Percentiles rank a stretch among this genome's conserved stretches.
Conservation (phyloP, 2,329 filamentous ascomycete genomes). For the Penicillium sp. region DNA sequence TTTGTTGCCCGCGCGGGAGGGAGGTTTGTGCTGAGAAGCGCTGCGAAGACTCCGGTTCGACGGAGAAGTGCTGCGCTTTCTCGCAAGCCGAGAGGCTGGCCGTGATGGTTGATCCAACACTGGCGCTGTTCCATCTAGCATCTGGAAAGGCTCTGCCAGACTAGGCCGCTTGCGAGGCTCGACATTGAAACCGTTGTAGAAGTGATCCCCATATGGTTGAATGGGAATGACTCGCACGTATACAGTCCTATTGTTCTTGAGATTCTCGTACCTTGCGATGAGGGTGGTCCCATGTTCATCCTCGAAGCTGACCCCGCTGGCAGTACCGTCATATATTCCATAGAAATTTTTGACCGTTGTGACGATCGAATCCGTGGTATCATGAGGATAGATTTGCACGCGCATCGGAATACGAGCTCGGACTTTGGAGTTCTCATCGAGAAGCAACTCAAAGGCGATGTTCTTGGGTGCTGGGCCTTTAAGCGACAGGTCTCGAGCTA, state of each 20-base stretch:
- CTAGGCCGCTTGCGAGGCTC: constrained; percentile 57
- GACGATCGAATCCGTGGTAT: constrained; percentile 96
- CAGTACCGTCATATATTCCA: constrained; percentile 80
- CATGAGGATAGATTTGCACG: constrained; percentile 87
- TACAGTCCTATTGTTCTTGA: constrained; percentile 86
- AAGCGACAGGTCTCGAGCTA: constrained; percentile 39
- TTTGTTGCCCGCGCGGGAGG: constrained; percentile 66
- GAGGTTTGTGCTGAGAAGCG: constrained; percentile 71
- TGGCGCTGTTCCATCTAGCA: constrained; percentile 56
- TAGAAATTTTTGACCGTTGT: constrained; percentile 99
- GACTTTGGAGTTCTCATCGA: constrained; percentile 58
- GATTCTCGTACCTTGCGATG: constrained; percentile 95
- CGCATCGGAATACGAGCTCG: constrained; percentile 65
- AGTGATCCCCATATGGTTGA: constrained; percentile 51
- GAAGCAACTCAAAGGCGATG: constrained; percentile 63
- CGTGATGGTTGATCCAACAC: constrained; percentile 61
- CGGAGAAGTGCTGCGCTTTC: constrained; percentile 77
- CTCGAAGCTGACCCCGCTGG: constrained; percentile 90
- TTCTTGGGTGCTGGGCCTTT: constrained; percentile 54
- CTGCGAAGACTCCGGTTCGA: constrained; percentile 72
- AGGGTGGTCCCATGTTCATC: constrained; percentile 85
- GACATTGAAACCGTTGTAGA: constrained; percentile 51
- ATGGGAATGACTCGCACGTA: constrained; percentile 79
- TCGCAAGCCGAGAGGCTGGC: constrained; percentile 68
- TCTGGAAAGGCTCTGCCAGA: constrained; percentile 64